Conservation (phyloP, 192 early-diverging fungal species). For the Backusella australiensis region DNA sequence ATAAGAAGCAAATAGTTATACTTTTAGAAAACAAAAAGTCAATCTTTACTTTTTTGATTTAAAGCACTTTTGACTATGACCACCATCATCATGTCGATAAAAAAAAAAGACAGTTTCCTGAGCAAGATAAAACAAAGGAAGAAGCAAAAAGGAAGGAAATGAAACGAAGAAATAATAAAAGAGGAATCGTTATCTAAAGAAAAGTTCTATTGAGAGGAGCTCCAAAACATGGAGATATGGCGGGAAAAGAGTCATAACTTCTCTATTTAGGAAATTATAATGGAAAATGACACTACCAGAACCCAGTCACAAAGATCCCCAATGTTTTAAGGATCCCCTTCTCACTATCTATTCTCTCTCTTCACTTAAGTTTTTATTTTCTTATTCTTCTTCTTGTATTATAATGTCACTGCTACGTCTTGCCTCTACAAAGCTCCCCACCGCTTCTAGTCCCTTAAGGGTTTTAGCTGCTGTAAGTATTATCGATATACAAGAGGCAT, state of each 20-base stretch:
- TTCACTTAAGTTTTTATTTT: not conserved
- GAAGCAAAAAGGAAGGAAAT: not conserved
- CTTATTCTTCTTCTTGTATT: not conserved
- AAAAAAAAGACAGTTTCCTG: not conserved
- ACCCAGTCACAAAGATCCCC: not conserved
- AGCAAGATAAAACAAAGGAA: not conserved
- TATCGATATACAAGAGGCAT: not conserved
- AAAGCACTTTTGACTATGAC: not conserved
- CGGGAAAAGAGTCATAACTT: not conserved
- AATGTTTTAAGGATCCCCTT: not conserved
- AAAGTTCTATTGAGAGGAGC: not conserved
- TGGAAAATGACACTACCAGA: not conserved
- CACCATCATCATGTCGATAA: not conserved
- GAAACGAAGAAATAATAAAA: not conserved
- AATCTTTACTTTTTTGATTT: not conserved
- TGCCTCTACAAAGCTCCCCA: not conserved
- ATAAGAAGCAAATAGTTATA: conserved; percentile 2
- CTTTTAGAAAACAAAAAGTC: not conserved
- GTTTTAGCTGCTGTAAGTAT: not conserved
- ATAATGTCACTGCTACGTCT: not conserved
- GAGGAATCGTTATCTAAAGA: not conserved
- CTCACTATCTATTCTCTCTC: not conserved
- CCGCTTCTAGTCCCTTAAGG: not conserved
- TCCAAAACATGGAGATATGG: not conserved
- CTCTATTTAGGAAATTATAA: conserved; percentile 6